Evolutionary conservation across 2,329 filamentous ascomycete species (phyloP), one percentile per base, ranked within the genome.

Genomic region (Trichophyton benhamiae): DNA sequence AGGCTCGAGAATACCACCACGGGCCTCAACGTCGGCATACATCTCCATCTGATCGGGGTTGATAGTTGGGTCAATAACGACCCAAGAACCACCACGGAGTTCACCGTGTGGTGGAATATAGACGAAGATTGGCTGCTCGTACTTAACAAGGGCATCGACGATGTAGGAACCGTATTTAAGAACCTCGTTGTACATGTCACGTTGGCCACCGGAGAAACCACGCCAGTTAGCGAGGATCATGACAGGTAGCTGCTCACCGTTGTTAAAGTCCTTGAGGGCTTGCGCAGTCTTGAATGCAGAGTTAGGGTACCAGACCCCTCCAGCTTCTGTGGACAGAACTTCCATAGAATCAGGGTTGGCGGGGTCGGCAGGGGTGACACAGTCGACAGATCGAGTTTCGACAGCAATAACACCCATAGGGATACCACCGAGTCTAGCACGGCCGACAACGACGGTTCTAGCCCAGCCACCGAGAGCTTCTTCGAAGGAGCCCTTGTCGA

Each of bases 211-310:
- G 68, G 94, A 99, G 89, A 99, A 99, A 81, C 94, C 94, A 85
- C 94, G 87, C 94, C 94, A 99, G 83, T 99, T 99, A 78, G 94
- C 94, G 66, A 99, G 85, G 73, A 99, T 99, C 91, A 99, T 97
- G 67, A 99, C 80, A 62, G 94, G 94, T 72, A 99, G 82, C 80
- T 99, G 94, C 79, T 99, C 94, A 74, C 94, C 94, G 67, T 95
- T 85, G 84, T 99, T 99, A 84, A 99, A 99, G 80, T 99, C 94
- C 71, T 88, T 91, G 79, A 99, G 95, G 61, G 94, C 94, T 77
- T 99, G 94, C 2, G 94, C 94, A 65, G 94, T 99, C 88, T 99
- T 99, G 86, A 92, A 99, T 25, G 94, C 94, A 9, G 92, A 97
- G 83, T 99, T 99, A 72, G 94, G 94, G 79, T 97, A 99, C 94